Percentiles rank a stretch among this genome's conserved stretches.
phyloP scores from a whole-genome alignment of 2,329 filamentous ascomycete genomes.

The Neonectria hederae region DNA sequence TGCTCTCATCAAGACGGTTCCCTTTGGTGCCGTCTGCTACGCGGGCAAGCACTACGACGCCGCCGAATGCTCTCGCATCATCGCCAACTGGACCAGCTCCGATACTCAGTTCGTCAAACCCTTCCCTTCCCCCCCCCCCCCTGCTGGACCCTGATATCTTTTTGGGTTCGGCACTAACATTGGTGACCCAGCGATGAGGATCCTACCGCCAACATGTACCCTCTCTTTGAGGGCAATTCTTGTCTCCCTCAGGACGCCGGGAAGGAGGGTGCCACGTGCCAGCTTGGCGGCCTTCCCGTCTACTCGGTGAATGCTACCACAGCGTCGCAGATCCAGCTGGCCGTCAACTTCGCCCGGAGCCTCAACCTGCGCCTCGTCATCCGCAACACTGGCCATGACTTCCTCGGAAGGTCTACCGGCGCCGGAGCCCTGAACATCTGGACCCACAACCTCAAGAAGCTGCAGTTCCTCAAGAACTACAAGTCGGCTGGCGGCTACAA shows the following conservation, averaged over 20 bases:
- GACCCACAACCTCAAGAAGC: slow-evolving; percentile 62
- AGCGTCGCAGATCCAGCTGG: slow-evolving; percentile 55
- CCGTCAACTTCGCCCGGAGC: slow-evolving; percentile 56
- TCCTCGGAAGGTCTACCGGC: slow-evolving; percentile 65
- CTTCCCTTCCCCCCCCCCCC: not conserved
- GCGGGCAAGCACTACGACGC: slow-evolving; percentile 40
- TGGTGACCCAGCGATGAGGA: slow-evolving; percentile 28
- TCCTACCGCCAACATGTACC: slow-evolving; percentile 44
- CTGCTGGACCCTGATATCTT: not conserved
- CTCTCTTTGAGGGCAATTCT: slow-evolving; percentile 50
- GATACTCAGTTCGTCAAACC: slow-evolving; percentile 27
- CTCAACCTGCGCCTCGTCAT: slow-evolving; percentile 56
- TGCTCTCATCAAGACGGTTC: slow-evolving; percentile 45
- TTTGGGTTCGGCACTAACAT: not conserved
- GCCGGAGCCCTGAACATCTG: slow-evolving; percentile 65
- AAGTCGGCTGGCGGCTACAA: slow-evolving; percentile 43
- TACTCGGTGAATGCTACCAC: slow-evolving; percentile 54
- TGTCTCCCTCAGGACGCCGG: slow-evolving; percentile 45
- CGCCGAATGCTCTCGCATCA: slow-evolving; percentile 39
- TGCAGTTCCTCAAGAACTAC: slow-evolving; percentile 38
- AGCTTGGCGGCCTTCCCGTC: slow-evolving; percentile 51
- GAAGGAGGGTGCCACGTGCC: slow-evolving; percentile 42
- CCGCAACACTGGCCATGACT: slow-evolving; percentile 60
- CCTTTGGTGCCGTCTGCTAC: slow-evolving; percentile 46
- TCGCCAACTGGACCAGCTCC: slow-evolving; percentile 40